These are phyloP conservation scores for Cryptococcus floricola DNA, from an alignment of 1,284 basidiomycete species.

Conservation along the genomic window DNA sequence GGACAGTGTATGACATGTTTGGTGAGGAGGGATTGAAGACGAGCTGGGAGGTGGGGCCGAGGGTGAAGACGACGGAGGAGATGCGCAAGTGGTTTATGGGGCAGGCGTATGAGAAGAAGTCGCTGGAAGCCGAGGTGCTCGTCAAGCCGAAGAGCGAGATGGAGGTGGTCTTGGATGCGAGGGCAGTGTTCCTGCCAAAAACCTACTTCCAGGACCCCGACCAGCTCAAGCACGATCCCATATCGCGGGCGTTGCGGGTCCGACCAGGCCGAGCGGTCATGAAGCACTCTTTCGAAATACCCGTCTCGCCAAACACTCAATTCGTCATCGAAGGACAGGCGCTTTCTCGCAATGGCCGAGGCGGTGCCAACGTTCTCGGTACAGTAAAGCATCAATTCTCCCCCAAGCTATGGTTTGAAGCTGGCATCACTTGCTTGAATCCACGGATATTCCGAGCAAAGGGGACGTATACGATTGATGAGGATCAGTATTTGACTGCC, in stretches of 20 bases:
- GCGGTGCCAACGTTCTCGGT: slow-evolving; percentile 53
- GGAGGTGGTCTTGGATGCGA: slow-evolving; percentile 39
- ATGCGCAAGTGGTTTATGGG: slow-evolving; percentile 50
- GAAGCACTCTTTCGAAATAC: slow-evolving; percentile 49
- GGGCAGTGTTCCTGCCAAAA: slow-evolving; percentile 41
- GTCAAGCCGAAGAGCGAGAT: slow-evolving; percentile 52
- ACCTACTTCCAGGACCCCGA: slow-evolving; percentile 35
- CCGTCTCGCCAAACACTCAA: slow-evolving; percentile 37
- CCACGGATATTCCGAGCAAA: slow-evolving; percentile 51
- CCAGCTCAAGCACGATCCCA: slow-evolving; percentile 28
- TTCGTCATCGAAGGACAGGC: slow-evolving; percentile 47
- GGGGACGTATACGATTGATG: slow-evolving; percentile 50
- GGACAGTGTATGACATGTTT: slow-evolving; percentile 55
- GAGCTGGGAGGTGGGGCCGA: slow-evolving; percentile 51
- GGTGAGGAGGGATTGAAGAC: slow-evolving; percentile 55
- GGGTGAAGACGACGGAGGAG: slow-evolving; percentile 50
- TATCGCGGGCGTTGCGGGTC: slow-evolving; percentile 32
- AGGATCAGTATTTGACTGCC: slow-evolving; percentile 49
- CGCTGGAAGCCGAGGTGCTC: slow-evolving; percentile 51
- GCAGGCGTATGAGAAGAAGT: slow-evolving; percentile 47
- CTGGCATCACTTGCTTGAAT: slow-evolving; percentile 43
- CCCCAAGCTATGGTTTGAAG: slow-evolving; percentile 48
- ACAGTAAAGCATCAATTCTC: slow-evolving; percentile 53
- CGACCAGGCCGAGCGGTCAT: slow-evolving; percentile 39
- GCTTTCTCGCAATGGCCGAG: slow-evolving; percentile 44